Evolutionary conservation across 2,329 filamentous ascomycete genomes (phyloP).

Genomic region (Sarocladiaceae sp.): DNA sequence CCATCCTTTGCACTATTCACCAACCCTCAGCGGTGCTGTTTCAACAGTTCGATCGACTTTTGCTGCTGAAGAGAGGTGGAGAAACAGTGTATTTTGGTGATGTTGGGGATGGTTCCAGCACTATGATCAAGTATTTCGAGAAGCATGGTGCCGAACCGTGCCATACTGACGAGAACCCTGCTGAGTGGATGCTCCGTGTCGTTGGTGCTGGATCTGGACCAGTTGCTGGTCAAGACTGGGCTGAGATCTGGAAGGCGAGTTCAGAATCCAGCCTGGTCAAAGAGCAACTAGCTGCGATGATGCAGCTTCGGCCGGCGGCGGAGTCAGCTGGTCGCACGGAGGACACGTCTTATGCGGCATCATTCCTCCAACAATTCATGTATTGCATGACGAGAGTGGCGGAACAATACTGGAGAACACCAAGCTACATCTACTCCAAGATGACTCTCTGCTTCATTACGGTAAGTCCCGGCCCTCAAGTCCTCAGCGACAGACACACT

Average conservation of each 20-base stretch:
- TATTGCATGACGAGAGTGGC: too few species aligned
- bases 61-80: conserved; percentile 76
- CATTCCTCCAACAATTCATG: too few species aligned
- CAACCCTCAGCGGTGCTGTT: conserved; percentile 96
- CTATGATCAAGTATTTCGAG: conserved; percentile 72
- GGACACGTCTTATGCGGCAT: too few species aligned
- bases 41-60: conserved; percentile 79
- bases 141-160: conserved; percentile 63
- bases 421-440: too few species aligned
- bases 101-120: conserved; percentile 48
- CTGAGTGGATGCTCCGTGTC: conserved; percentile 72
- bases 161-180: conserved; percentile 68
- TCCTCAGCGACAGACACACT: too few species aligned
- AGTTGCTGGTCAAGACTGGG: conserved; percentile 63
- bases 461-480: conserved; percentile 82
- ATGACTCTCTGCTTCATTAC: too few species aligned
- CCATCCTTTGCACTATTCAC: conserved; percentile 95
- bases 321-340: too few species aligned
- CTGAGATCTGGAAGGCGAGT: conserved; percentile 55
- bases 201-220: conserved; percentile 62
- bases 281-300: conserved; percentile 35
- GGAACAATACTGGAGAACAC: too few species aligned
- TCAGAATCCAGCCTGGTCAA: conserved; percentile 54
- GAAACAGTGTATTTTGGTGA: conserved; percentile 68
- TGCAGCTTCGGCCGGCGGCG: too few species aligned